Evolutionary conservation across 208 protist species (phyloP), one percentile per base, ranked within the genome.

Genomic region (Kentomonas sorsogonicus): DNA sequence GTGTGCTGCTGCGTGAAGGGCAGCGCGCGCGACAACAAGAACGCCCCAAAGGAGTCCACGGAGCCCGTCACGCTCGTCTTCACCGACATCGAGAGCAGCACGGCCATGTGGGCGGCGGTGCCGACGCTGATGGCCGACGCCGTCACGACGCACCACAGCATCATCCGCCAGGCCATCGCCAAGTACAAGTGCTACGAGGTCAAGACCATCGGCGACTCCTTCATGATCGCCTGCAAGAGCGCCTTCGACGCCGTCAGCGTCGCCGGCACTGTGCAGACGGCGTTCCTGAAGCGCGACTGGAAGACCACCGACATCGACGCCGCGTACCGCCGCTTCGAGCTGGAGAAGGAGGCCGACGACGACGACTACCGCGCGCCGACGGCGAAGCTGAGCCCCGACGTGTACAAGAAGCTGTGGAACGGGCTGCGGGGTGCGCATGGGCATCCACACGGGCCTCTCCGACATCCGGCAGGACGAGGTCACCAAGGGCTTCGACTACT

Each of bases 201-300:
- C 63, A 92, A 92, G 74, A 92, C 79, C 58, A 73, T 89, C 27
- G 85, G 85, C 25, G 85, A 92, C 74, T 74, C 85, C 45, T 89
- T 92, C 72, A 89, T 92, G 80, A 84, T 89, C 33, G 75, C 82
- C 34, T 81, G 74, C 77, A 79, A 74, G 59, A 62, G 53, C 58
- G 55, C 74, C 25, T 55, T 26, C 27, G 66, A 47, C 23, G 77
- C 72, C 10, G 70, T 85, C 38, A 30, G 63, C 36, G 74, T 83
- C 23, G 73, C 68, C 25, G 45, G 57, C 0, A 81, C 77, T 10
- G 47, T 89, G 29, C 80, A 91, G 69, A 62, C 38, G 34, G 61
- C 39, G 58, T 73, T 91, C 52, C 51, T 82, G 20, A 56, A 60
- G 46, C 33, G 74, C 64, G 68, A 78, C 72, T 89, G 82, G 82